Conservation (phyloP, 2,329 filamentous ascomycete genomes). For the Fusarium lateritium region DNA sequence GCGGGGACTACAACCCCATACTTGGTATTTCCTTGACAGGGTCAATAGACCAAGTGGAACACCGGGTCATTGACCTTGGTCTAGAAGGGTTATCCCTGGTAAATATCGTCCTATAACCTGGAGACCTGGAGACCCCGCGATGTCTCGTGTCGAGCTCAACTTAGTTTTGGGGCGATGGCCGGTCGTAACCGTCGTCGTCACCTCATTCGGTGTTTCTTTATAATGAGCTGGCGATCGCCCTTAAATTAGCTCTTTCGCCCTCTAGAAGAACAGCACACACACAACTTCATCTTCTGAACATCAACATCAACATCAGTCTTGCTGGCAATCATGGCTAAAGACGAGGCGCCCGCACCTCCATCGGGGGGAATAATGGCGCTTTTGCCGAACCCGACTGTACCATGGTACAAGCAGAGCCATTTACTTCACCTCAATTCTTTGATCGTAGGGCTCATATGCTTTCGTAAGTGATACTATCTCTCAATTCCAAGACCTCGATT, state of each 20-base stretch:
- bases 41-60: slow-evolving; percentile 25
- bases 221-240: slow-evolving; percentile 6
- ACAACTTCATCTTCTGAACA: not conserved
- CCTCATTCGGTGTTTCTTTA: not conserved
- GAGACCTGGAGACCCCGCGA: slow-evolving; percentile 24
- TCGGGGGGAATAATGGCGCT: slow-evolving; percentile 5
- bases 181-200: not conserved
- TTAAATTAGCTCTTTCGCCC: not conserved
- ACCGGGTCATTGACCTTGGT: not conserved
- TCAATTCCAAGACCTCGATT: not conserved
- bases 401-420: slow-evolving; percentile 24
- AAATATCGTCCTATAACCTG: slow-evolving; percentile 14
- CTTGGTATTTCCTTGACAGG: not conserved
- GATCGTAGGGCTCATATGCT: slow-evolving; percentile 22
- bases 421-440: slow-evolving; percentile 13
- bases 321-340: slow-evolving; percentile 1
- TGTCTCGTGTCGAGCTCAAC: not conserved
- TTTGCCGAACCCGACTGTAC: slow-evolving; percentile 11
- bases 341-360: not conserved
- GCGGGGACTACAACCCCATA: not conserved
- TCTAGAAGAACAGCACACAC: not conserved
- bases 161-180: not conserved
- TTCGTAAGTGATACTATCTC: not conserved
- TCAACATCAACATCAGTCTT: no score
- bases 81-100: not conserved